These are phyloP conservation scores for Areca catechu DNA, from an alignment of 176 grass and related monocot species.

Conservation along the genomic window DNA sequence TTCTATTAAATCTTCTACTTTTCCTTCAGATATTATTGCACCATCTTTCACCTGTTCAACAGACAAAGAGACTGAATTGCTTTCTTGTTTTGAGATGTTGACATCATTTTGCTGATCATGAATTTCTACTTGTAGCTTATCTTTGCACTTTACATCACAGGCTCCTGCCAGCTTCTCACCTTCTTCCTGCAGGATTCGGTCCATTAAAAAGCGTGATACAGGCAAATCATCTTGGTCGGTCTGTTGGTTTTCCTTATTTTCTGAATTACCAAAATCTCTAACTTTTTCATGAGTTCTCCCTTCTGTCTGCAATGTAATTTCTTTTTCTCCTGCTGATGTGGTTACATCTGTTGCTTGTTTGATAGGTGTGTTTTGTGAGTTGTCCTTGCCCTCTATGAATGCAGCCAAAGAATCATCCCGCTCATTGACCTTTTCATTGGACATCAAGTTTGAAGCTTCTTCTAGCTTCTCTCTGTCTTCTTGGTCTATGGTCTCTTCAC, in stretches of 20 bases:
- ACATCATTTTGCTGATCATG: constrained; percentile 2
- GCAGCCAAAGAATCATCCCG: too few species aligned
- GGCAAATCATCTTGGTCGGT: constrained; percentile 47
- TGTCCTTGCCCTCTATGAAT: constrained; percentile 14
- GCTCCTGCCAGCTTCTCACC: constrained; percentile 14
- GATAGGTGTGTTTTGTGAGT: constrained; percentile 11
- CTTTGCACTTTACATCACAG: constrained; percentile 24
- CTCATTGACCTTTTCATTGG: too few species aligned
- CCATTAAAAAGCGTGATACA: constrained; percentile 49
- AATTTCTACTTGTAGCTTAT: constrained; percentile 30
- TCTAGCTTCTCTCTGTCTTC: too few species aligned
- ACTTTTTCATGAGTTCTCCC: constrained; percentile 4
- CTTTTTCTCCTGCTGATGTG: too few species aligned
- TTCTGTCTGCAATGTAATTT: too few species aligned
- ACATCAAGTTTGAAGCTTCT: too few species aligned
- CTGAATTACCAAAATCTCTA: background rate
- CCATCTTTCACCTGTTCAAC: constrained; percentile 21
- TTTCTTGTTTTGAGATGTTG: constrained; percentile 28
- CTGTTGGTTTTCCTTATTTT: constrained; percentile 13
- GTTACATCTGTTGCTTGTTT: constrained; percentile 17
- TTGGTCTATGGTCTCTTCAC: too few species aligned
- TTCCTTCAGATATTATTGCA: constrained; percentile 22
- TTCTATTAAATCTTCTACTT: constrained; percentile 16
- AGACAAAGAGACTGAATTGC: constrained; percentile 12
- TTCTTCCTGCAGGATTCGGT: constrained; percentile 42